Conservation (phyloP, 2,329 filamentous ascomycete genomes). For the Aspergillus uvarum region DNA sequence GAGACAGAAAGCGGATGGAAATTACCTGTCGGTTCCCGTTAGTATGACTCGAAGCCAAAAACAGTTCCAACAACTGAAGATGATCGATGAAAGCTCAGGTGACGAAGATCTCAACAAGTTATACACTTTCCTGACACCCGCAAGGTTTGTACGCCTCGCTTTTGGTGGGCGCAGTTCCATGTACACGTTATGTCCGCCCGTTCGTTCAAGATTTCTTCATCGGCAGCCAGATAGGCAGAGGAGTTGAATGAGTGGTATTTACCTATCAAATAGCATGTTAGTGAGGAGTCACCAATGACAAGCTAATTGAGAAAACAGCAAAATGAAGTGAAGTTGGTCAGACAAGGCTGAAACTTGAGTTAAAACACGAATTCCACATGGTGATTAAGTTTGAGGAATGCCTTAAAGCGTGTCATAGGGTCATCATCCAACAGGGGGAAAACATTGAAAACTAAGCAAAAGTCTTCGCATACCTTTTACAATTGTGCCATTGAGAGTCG, state of each 20-base stretch:
- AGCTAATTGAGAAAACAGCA: conserved; percentile 19
- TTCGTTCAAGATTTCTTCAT: conserved; percentile 68
- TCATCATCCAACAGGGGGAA: conserved; percentile 55
- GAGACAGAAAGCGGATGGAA: conserved; percentile 15
- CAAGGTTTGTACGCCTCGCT: conserved; percentile 65
- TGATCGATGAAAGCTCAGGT: conserved; percentile 52
- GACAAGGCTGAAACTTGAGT: conserved; percentile 70
- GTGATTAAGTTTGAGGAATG: conserved; percentile 67
- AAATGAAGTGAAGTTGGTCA: conserved; percentile 44
- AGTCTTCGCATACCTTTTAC: conserved; percentile 46
- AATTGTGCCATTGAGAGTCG: conserved; percentile 2
- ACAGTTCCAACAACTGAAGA: conserved; percentile 20
- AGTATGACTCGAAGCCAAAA: conserved; percentile 19
- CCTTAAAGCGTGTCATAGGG: conserved; percentile 61
- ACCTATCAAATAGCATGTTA: conserved; percentile 36
- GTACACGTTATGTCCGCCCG: conserved; percentile 66
- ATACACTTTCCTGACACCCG: conserved; percentile 52
- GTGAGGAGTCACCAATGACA: conserved; percentile 22
- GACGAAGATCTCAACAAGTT: conserved; percentile 69
- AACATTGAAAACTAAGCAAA: conserved; percentile 12
- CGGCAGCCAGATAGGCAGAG: conserved; percentile 25
- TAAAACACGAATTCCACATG: conserved; percentile 62
- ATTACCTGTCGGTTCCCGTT: conserved; percentile 31
- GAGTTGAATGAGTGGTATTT: conserved; percentile 25
- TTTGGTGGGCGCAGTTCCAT: conserved; percentile 52